Conservation (phyloP, 495 filamentous ascomycete species). For the Penicillium chermesinum region DNA sequence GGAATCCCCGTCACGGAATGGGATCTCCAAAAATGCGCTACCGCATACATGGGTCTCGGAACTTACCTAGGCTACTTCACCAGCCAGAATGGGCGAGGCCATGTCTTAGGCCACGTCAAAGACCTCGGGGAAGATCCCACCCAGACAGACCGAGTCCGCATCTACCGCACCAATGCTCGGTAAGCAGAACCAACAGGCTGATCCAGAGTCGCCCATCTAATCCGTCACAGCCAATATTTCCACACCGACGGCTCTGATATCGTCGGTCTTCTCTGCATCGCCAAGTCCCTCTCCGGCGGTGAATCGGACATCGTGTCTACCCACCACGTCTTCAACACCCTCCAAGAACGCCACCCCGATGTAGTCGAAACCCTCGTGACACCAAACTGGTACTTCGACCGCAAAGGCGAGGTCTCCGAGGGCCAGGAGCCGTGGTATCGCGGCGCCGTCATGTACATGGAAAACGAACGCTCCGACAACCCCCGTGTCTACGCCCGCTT, state of each 20-base stretch:
- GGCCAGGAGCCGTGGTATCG: slow-evolving; percentile 69
- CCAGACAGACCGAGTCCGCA: slow-evolving; percentile 76
- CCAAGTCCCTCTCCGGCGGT: slow-evolving; percentile 67
- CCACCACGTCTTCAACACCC: slow-evolving; percentile 71
- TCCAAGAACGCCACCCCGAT: slow-evolving; percentile 68
- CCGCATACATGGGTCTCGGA: slow-evolving; percentile 88
- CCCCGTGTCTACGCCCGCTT: slow-evolving; percentile 44
- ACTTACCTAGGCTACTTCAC: slow-evolving; percentile 81
- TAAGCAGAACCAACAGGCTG: slow-evolving; percentile 30
- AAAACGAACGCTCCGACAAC: slow-evolving; percentile 34
- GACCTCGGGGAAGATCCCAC: slow-evolving; percentile 79
- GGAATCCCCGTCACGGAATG: slow-evolving; percentile 70
- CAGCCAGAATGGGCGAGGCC: slow-evolving; percentile 80
- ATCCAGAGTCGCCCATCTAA: background rate
- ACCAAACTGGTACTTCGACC: slow-evolving; percentile 84
- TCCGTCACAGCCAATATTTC: slow-evolving; percentile 58
- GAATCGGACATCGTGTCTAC: slow-evolving; percentile 74
- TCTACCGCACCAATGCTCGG: slow-evolving; percentile 83
- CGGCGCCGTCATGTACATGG: slow-evolving; percentile 67
- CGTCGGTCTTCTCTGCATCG: slow-evolving; percentile 75
- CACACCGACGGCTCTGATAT: slow-evolving; percentile 75
- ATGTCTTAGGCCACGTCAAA: slow-evolving; percentile 87
- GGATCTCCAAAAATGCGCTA: slow-evolving; percentile 74
- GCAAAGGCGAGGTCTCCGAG: slow-evolving; percentile 69
- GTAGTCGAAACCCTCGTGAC: slow-evolving; percentile 62